Conservation (phyloP, 2,329 filamentous ascomycete species). For the Capronia americana region DNA sequence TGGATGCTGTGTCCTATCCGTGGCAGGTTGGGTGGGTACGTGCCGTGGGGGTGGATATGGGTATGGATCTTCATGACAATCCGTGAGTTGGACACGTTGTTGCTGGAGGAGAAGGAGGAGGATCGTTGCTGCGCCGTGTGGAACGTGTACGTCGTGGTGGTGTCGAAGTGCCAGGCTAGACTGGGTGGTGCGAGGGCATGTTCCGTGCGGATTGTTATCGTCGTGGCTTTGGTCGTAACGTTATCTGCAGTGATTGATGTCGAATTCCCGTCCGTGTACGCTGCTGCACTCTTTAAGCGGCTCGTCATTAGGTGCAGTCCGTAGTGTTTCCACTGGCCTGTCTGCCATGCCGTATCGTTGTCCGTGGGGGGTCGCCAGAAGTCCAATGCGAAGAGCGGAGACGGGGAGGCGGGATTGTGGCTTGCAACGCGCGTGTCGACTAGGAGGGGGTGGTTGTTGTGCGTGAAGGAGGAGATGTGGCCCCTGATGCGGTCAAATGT, state of each 20-base stretch:
- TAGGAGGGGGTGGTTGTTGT: conserved; percentile 16
- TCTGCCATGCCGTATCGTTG: conserved; percentile 43
- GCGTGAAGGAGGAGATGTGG: conserved; percentile 21
- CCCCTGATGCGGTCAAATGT: conserved; percentile 27
- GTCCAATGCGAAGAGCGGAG: conserved; percentile 31
- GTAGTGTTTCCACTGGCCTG: conserved; percentile 41
- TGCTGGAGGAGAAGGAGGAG: not conserved
- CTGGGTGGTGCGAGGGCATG: conserved; percentile 61
- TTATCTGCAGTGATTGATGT: not conserved
- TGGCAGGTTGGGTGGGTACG: conserved; percentile 52
- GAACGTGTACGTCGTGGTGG: conserved; percentile 41
- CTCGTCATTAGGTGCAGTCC: conserved; percentile 38
- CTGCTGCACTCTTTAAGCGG: conserved; percentile 25
- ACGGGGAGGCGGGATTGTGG: conserved; percentile 7
- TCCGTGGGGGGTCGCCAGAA: conserved; percentile 46
- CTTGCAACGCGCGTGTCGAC: conserved; percentile 3
- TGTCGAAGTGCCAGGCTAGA: conserved; percentile 64
- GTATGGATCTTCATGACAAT: conserved; percentile 24
- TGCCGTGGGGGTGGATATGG: conserved; percentile 15
- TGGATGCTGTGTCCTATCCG: conserved; percentile 67
- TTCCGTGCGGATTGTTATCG: conserved; percentile 54
- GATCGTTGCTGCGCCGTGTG: not conserved
- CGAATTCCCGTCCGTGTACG: not conserved
- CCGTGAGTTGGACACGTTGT: not conserved
- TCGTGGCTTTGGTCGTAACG: not conserved